Base-by-base conservation (phyloP, 2,329 filamentous ascomycete species). In the Claviceps spartinae region DNA sequence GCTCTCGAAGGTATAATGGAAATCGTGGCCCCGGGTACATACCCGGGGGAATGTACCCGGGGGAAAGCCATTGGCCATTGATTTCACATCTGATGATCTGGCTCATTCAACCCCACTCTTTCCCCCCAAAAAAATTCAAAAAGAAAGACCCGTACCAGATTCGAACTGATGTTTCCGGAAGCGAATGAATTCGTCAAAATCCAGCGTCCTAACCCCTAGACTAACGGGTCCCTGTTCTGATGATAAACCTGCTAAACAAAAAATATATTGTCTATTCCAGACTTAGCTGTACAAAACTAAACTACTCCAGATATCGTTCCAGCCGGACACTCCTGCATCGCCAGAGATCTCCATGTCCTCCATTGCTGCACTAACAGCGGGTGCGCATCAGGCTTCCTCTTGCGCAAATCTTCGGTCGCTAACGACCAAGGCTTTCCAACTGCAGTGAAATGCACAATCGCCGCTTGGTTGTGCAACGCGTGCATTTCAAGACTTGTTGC, bases 161-260 rank as follows among this genome's bases (percentile, higher is more conserved):
- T 60, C 55, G 57, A 57, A 58, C 55, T 57, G 53, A 52, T 56
- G 54, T 49, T 54, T 59, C 58, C 53, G 51, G 54, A 56, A 60
- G 26, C 26, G 26, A 37, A 26, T 4, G 26, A 26, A 16, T 41
- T 38, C 36, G 47, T 58, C 57, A 58, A 59, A 60, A 57, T 54
- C 55, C 51, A 55, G 57, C 51, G 57, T 60, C 56, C 49, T 57
- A 54, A 59, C 57, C 57, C 53, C 57, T 59, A 58, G 57, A 59
- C 57, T 53, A 59, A 56, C 54, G 56, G 47, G 51, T 46, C 45
- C n/a, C n/a, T n/a, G n/a, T n/a, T n/a, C n/a, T n/a, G n/a, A n/a
- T n/a, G n/a, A n/a, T n/a, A n/a, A n/a, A n/a, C n/a, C n/a, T n/a
- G n/a, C n/a, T n/a, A n/a, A n/a, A n/a, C n/a, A n/a, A n/a, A n/a